Evolutionary conservation across 1,284 basidiomycete species (phyloP).

Genomic region (Amylostereum areolatum): DNA sequence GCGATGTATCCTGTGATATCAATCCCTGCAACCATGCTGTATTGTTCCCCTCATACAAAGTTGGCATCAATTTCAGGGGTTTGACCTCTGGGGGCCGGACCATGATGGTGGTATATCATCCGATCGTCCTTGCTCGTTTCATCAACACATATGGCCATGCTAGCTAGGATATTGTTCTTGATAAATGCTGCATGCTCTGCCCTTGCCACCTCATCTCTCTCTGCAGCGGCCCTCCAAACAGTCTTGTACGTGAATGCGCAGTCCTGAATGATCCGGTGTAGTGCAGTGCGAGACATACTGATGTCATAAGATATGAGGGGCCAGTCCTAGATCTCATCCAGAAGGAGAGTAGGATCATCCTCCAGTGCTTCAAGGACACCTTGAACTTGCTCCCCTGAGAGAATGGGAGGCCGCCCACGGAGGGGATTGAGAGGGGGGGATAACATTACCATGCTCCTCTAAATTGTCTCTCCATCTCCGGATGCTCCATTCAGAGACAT

Average conservation of each 20-base stretch:
- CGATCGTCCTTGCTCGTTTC: slow-evolving; percentile 7
- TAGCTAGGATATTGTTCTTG: background rate
- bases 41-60: slow-evolving; percentile 12
- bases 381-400: background rate
- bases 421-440: background rate
- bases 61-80: slow-evolving; percentile 1
- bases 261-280: background rate
- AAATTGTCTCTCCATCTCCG: background rate
- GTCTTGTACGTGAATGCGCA: background rate
- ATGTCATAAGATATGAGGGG: background rate
- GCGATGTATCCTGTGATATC: slow-evolving; percentile 15
- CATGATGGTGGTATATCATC: slow-evolving; percentile 7
- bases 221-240: background rate
- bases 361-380: background rate
- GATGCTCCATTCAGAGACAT: background rate
- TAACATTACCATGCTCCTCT: background rate
- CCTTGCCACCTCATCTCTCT: background rate
- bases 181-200: background rate
- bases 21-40: slow-evolving; percentile 15
- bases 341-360: background rate
- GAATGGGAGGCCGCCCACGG: background rate
- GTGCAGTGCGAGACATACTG: background rate
- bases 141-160: slow-evolving; percentile 4
- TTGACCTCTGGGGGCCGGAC: slow-evolving; percentile 10
- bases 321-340: background rate